Base-by-base conservation (phyloP, 306 rosid genomes). In the Canavalia gladiata region DNA sequence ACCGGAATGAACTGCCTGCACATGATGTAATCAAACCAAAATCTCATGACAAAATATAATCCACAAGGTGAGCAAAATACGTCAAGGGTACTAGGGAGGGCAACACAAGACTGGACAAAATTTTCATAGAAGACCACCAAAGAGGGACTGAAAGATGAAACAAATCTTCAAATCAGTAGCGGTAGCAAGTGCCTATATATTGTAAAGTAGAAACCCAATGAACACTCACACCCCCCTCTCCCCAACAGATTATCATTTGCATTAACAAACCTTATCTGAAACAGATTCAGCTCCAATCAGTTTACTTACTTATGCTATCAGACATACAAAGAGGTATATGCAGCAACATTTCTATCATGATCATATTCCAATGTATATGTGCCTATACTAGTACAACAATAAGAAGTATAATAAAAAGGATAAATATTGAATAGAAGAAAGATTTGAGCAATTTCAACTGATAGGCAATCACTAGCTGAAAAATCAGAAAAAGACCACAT, bases 1-100 rank as follows among this genome's bases (percentile, higher is more conserved):
- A 77, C 98, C 98, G n/a, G 98, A 95, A 88, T 95, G 97, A 88
- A 95, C 98, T 57, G 94, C 97, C 99, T 95, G 94, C 85, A 89
- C 35, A 71, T 70, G 66, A 78, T 72, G 64, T 6, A 66, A 51
- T 59, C 57, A 70, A 82, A 76, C 62, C 54, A 62, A 78, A 45
- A 54, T 73, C 52, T 77, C 60, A 56, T 62, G 29, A 68, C 10
- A 74, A 76, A 74, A 63, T 63, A 71, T 81, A 59, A 66, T 35
- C 76, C 51, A 63, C 10, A 37, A 50, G 49, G 79, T 34, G 35
- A 75, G 80, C 67, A 46, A 83, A 74, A 76, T 51, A 49, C 72
- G 71, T 76, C 68, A 65, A 76, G 78, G 76, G 80, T 7, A 46
- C 64, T 28, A 37, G 54, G 72, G 39, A 73, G 74, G 29, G 78